phyloP scores from a whole-genome alignment of 2,329 filamentous ascomycete species.

The Pyricularia sp. region DNA sequence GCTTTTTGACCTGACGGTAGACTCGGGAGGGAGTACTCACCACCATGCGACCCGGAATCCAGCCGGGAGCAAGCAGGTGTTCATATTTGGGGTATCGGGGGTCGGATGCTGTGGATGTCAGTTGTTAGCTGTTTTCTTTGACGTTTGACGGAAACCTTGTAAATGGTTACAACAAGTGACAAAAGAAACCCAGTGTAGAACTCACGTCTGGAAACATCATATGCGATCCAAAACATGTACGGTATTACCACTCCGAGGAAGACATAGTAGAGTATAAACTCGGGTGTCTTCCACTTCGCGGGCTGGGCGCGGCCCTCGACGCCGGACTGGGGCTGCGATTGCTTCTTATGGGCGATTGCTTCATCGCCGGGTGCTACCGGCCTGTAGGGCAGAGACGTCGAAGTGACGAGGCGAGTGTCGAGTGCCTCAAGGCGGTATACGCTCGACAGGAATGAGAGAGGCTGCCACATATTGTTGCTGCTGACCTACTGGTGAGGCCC shows the following conservation, averaged over 20 bases:
- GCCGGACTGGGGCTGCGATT: conserved; percentile 23
- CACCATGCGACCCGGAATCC: conserved; percentile 87
- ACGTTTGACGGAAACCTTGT: background rate
- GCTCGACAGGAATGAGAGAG: conserved; percentile 39
- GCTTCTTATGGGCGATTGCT: conserved; percentile 22
- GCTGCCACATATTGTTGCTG: conserved; percentile 10
- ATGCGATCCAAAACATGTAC: conserved; percentile 84
- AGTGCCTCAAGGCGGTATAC: conserved; percentile 38
- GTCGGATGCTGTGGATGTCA: conserved; percentile 53
- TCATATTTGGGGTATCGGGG: conserved; percentile 71
- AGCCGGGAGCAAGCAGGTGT: conserved; percentile 64
- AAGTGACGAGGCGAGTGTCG: conserved; percentile 44
- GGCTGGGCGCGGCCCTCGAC: conserved; percentile 36
- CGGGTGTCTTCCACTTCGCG: conserved; percentile 75
- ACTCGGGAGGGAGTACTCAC: conserved; percentile 33
- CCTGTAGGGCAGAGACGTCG: conserved; percentile 59
- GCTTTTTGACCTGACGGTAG: background rate
- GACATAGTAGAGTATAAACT: conserved; percentile 76
- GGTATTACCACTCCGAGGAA: conserved; percentile 60
- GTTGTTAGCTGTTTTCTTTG: background rate
- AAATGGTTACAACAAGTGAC: background rate
- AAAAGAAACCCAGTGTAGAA: conserved; percentile 9
- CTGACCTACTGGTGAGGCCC: background rate
- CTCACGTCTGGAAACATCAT: conserved; percentile 74
- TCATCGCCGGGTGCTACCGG: conserved; percentile 41